Evolutionary conservation across 257 asterid species (phyloP).

Genomic region (Solanum sejunctum): DNA sequence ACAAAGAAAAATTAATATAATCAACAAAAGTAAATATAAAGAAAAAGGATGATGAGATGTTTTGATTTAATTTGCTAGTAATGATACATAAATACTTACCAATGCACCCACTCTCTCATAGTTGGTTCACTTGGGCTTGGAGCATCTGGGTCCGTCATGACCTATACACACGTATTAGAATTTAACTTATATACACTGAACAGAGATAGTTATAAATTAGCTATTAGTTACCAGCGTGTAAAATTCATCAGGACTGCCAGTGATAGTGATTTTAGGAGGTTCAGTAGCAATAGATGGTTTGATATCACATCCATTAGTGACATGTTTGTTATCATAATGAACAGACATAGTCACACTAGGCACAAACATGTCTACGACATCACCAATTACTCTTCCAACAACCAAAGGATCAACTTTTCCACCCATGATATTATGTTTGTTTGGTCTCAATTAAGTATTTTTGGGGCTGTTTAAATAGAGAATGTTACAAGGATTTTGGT

Average conservation of each 20-base stretch:
- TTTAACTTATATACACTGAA: not conserved
- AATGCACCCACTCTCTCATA: conserved; percentile 53
- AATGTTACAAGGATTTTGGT: not conserved
- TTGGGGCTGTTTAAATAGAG: not conserved
- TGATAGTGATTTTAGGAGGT: conserved; percentile 32
- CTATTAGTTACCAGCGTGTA: conserved; percentile 32
- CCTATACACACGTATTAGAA: conserved; percentile 11
- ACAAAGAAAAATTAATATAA: not conserved
- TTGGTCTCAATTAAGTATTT: not conserved
- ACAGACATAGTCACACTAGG: conserved; percentile 48
- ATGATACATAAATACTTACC: conserved; percentile 17
- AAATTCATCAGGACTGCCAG: conserved; percentile 26
- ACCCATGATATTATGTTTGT: conserved; percentile 4
- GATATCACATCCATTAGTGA: conserved; percentile 49
- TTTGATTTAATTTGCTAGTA: not conserved
- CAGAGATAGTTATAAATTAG: not conserved
- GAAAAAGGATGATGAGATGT: not conserved
- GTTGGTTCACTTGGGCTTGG: conserved; percentile 82
- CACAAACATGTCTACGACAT: conserved; percentile 53
- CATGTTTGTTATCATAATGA: conserved; percentile 30
- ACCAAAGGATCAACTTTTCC: conserved; percentile 38
- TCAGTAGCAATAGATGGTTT: conserved; percentile 40
- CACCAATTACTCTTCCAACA: conserved; percentile 55
- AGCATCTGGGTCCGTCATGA: conserved; percentile 77
- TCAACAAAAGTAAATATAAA: too few species aligned